These are phyloP conservation scores for Geum urbanum DNA, from an alignment of 306 rosid species.

Conservation along the genomic window DNA sequence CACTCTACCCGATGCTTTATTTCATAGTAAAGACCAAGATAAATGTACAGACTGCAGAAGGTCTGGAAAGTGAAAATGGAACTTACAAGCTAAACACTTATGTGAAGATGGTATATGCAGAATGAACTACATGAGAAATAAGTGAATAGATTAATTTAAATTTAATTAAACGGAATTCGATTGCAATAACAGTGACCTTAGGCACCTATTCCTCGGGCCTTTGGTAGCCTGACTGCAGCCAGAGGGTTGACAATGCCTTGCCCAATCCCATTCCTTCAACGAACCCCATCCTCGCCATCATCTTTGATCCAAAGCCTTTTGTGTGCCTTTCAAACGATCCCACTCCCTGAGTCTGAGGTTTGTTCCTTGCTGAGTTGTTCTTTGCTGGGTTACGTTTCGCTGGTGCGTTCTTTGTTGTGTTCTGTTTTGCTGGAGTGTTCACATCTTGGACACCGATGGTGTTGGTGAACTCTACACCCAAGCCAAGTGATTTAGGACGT, in stretches of 20 bases:
- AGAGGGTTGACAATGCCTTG: slow-evolving; percentile 81
- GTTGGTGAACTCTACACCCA: slow-evolving; percentile 68
- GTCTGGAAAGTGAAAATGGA: not conserved
- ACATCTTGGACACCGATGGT: slow-evolving; percentile 19
- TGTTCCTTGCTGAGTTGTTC: slow-evolving; percentile 27
- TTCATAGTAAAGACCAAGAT: not conserved
- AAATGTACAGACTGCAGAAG: slow-evolving; percentile 3
- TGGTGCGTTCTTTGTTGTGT: not conserved
- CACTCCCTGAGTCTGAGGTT: slow-evolving; percentile 23
- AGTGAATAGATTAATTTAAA: not conserved
- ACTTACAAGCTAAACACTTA: not conserved
- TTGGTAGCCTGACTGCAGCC: slow-evolving; percentile 59
- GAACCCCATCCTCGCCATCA: slow-evolving; percentile 96
- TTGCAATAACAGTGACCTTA: slow-evolving; percentile 22
- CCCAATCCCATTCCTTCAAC: slow-evolving; percentile 84
- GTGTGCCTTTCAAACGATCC: slow-evolving; percentile 86
- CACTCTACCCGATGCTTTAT: slow-evolving; percentile 6
- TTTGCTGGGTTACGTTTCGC: not conserved
- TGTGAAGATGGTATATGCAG: not conserved
- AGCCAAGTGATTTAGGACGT: slow-evolving; percentile 91
- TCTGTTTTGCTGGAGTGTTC: slow-evolving; percentile 6
- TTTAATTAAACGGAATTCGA: not conserved
- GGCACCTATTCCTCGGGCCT: slow-evolving; percentile 81
- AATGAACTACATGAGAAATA: not conserved
- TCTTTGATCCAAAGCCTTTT: slow-evolving; percentile 85